These are phyloP conservation scores for Penicillium psychrofluorescens DNA, from an alignment of 495 filamentous ascomycete genomes.

Conservation along the genomic window DNA sequence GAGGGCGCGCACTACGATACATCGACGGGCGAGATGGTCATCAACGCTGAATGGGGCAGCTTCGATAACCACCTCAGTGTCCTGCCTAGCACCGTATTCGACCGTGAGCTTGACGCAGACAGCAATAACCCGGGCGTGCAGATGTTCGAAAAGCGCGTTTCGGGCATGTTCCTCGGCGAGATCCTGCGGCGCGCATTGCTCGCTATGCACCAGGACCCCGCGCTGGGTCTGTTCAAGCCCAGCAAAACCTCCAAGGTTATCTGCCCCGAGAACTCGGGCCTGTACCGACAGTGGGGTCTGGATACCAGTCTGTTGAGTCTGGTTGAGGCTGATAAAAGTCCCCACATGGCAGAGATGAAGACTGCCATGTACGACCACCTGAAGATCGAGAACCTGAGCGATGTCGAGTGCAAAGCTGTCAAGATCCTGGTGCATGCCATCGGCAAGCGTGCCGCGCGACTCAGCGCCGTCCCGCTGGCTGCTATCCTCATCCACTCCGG, in stretches of 20 bases:
- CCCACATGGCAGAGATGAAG: constrained; percentile 56
- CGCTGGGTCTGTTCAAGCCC: constrained; percentile 60
- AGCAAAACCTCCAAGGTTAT: constrained; percentile 63
- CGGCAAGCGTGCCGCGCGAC: constrained; percentile 79
- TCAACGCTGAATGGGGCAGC: constrained; percentile 98
- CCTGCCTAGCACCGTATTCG: constrained; percentile 79
- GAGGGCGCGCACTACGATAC: constrained; percentile 61
- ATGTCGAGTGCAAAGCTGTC: constrained; percentile 76
- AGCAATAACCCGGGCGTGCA: constrained; percentile 92
- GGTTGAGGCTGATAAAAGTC: constrained; percentile 65
- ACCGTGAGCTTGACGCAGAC: constrained; percentile 66
- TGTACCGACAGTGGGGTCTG: constrained; percentile 82
- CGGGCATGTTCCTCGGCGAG: constrained; percentile 97
- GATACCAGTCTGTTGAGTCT: constrained; percentile 82
- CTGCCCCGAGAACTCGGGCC: constrained; percentile 51
- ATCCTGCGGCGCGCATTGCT: constrained; percentile 75
- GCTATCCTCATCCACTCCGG: constrained; percentile 72
- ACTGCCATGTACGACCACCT: constrained; percentile 69
- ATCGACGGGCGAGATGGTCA: constrained; percentile 86
- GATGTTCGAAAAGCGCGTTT: constrained; percentile 98
- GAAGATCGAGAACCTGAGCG: constrained; percentile 59
- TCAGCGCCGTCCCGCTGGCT: constrained; percentile 78
- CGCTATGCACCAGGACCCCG: constrained; percentile 53
- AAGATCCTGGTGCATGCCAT: constrained; percentile 75
- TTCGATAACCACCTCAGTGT: constrained; percentile 91